Base-by-base conservation (phyloP, 2,329 filamentous ascomycete genomes). In the Colletotrichum acutatum region DNA sequence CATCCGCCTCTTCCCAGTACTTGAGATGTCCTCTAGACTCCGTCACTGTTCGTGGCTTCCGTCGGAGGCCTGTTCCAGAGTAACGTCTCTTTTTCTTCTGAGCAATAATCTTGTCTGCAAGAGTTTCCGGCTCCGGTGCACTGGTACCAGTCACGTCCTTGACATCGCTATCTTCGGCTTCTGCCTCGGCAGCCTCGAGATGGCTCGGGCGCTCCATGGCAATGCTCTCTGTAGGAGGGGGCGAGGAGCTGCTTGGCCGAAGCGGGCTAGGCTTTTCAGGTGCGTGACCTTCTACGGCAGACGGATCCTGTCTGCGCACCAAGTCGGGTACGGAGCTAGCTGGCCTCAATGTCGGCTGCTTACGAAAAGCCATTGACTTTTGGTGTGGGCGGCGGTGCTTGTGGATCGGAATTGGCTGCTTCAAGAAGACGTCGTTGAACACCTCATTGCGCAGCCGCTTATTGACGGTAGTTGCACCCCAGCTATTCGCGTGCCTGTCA, bases 381-480 rank as follows among this genome's bases (percentile, higher is more conserved):
- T 93, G 90, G 54, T 91, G 90, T 73, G 93, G 93, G 74, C 90
- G 89, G 37, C 93, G 91, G 73, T 95, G 92, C 74, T 93, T 92
- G 77, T 95, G 94, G 77, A 92, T 85, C n/a, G 94, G 92, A 73
- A 98, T 93, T 0, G 93, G 91, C 66, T 95, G 93, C 72, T 95
- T 94, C 56, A 95, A 86, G 78, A 98, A 98, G 0, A 96, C 96
- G 80, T 98, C 95, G 52, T 95, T 94, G 79, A 98, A 93, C 0
- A 98, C 95, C 81, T 97, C 94, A 80, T 97, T 96, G 72, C 95
- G 92, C 52, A 98, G 84, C 72, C 92, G 91, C 77, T 94, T 93
- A 80, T 98, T 98, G 71, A 98, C 94, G 26, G 93, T 95, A 0
- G 95, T 98, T 19, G 95, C 95, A 8, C 96, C 95, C 95, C 96